A percentile compares a stretch with the other conserved stretches of the same genome.
Conservation (phyloP, 495 filamentous ascomycete genomes). For the Xylaria curta region DNA sequence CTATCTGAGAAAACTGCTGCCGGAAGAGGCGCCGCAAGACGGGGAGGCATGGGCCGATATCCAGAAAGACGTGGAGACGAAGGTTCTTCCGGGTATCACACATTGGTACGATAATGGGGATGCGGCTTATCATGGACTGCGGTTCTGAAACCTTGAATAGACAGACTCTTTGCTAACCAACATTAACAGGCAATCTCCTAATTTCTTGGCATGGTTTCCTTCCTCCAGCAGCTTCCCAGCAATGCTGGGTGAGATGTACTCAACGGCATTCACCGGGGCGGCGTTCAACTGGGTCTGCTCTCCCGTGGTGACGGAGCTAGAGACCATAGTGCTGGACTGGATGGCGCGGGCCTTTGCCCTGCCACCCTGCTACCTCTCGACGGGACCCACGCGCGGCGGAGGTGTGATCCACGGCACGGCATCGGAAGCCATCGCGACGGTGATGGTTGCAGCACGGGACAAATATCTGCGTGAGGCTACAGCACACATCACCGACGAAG, state of each 20-base stretch:
- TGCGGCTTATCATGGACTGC: not conserved
- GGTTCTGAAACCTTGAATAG: not conserved
- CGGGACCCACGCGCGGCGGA: constrained; percentile 73
- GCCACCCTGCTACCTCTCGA: constrained; percentile 78
- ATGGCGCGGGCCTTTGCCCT: constrained; percentile 75
- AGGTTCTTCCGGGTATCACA: constrained; percentile 93
- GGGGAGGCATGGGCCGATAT: constrained; percentile 82
- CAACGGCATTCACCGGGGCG: constrained; percentile 82
- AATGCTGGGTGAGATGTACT: constrained; percentile 94
- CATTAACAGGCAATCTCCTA: constrained; percentile 71
- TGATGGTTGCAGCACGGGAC: constrained; percentile 89
- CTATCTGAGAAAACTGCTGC: constrained; percentile 83
- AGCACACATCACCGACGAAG: constrained; percentile 56
- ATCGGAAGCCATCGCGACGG: constrained; percentile 84
- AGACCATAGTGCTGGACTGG: constrained; percentile 96
- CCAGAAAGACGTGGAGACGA: constrained; percentile 81
- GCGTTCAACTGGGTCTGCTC: constrained; percentile 98
- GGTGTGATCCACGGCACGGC: constrained; percentile 96
- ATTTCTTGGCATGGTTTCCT: constrained; percentile 97
- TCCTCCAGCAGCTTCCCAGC: constrained; percentile 81
- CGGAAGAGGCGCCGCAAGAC: constrained; percentile 70
- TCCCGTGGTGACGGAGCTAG: constrained; percentile 93
- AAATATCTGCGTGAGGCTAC: constrained; percentile 70
- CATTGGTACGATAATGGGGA: constrained; percentile 69
- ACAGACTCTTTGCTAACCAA: constrained; percentile 3